These are phyloP conservation scores for Lignosus rhinocerotis DNA, from an alignment of 1,284 basidiomycete species.

Conservation along the genomic window DNA sequence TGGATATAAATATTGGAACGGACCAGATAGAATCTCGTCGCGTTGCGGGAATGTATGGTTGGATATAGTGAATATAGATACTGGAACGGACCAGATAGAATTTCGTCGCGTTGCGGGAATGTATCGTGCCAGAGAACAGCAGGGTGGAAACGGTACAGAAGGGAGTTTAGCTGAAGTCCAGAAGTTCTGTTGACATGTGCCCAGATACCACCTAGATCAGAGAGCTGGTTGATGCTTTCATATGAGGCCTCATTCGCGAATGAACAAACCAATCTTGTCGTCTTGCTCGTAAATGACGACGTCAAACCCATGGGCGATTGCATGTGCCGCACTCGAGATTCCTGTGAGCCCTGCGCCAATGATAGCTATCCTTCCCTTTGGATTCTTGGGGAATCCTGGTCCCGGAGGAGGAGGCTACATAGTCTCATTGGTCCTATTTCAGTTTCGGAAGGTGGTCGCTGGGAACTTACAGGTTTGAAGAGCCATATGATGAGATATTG, in stretches of 20 bases:
- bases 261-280: conserved; percentile 23
- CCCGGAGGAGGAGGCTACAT: conserved; percentile 31
- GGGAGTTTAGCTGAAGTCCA: conserved; percentile 60
- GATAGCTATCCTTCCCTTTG: conserved; percentile 49
- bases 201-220: conserved; percentile 56
- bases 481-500: conserved; percentile 41
- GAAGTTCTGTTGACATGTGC: conserved; percentile 59
- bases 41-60: conserved; percentile 45
- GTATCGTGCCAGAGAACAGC: conserved; percentile 42
- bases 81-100: conserved; percentile 42
- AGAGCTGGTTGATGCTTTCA: not conserved
- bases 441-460: not conserved
- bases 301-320: conserved; percentile 55
- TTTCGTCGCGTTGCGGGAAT: conserved; percentile 60
- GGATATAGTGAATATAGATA: not conserved
- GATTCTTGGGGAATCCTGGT: conserved; percentile 29
- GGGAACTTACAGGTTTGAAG: conserved; percentile 43
- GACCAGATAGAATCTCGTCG: conserved; percentile 56
- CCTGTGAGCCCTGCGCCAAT: conserved; percentile 55
- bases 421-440: not conserved
- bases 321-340: conserved; percentile 52
- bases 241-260: not conserved
- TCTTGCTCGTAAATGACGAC: conserved; percentile 50
- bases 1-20: conserved; percentile 2
- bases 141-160: conserved; percentile 58